Conservation (phyloP, 495 filamentous ascomycete genomes). For the Aspergillus bridgeri region DNA sequence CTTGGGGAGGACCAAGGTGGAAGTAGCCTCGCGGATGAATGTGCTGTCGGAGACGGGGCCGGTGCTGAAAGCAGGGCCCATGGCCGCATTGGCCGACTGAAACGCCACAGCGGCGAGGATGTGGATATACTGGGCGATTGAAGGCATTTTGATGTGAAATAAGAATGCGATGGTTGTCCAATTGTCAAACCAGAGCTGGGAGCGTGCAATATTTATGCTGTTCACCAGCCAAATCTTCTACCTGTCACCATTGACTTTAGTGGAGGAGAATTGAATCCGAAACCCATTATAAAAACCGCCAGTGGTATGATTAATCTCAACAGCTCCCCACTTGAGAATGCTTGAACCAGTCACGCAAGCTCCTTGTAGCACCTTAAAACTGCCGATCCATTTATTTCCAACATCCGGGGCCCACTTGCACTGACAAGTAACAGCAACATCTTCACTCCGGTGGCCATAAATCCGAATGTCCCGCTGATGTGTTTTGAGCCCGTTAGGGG, state of each 20-base stretch:
- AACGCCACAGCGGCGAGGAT: slow-evolving; percentile 14
- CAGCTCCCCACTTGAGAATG: not conserved
- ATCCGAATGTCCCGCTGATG: no score
- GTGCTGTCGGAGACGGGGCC: slow-evolving; percentile 32
- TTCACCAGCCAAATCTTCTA: not conserved
- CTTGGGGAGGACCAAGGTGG: slow-evolving; percentile 34
- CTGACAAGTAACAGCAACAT: not conserved
- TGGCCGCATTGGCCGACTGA: slow-evolving; percentile 19
- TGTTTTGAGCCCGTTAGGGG: no score
- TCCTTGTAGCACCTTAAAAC: not conserved
- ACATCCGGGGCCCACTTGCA: not conserved
- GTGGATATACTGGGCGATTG: slow-evolving; percentile 8
- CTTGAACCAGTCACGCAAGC: not conserved
- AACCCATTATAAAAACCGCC: not conserved
- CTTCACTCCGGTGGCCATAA: not conserved
- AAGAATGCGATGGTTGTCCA: not conserved
- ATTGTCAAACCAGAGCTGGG: not conserved
- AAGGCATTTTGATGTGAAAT: slow-evolving; percentile 15
- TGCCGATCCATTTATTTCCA: not conserved
- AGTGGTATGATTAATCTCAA: not conserved
- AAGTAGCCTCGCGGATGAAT: slow-evolving; percentile 34
- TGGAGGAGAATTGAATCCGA: not conserved
- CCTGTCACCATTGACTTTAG: not conserved
- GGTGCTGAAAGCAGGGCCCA: slow-evolving; percentile 35
- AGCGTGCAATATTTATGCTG: not conserved